Evolutionary conservation across 257 asterid genomes (phyloP), one percentile per base, ranked within the genome.

Genomic region (Thymus mandschuricus): DNA sequence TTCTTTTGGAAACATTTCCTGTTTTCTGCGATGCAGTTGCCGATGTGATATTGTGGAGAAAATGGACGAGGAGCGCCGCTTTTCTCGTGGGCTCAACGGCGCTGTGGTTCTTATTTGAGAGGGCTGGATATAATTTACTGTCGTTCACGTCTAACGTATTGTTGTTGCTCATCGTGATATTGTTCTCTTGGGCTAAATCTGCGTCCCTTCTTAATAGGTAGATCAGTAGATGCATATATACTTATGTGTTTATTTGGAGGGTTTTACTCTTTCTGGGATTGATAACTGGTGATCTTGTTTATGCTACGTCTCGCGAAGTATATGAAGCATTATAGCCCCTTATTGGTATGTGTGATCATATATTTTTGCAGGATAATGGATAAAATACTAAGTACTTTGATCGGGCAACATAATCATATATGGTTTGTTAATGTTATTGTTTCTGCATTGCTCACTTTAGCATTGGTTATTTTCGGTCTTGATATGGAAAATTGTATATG

Each of bases 191-290:
- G 99, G 96, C 98, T 64, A 95, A 89, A 87, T 92, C 97, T 61
- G 98, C 99, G 3, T 80, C 93, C 11, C 86, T 92, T 87, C 96
- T 95, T 38, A 95, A 87, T 70, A 88, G 99, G 99, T 95, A 87
- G 57, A 71, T 9, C 6, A 27, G 11, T 74, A 27, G 40, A 57
- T 50, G 5, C 40, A 56, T 66, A 49, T 40, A 15, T 44, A 62
- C 60, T 72, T 75, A 12, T 63, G 11, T 60, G 52, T n/a, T 38
- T 21, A 15, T 35, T 57, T 10, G 30, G 38, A 31, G 57, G 21
- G 40, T 62, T 10, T 46, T 48, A 29, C 30, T 27, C 50, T 5
- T 46, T 38, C 30, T 10, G 31, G 67, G 44, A 58, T 64, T 66
- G 60, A 48, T 12, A 40, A 60, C 29, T 44, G 1, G 27, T 44